Percentiles rank a stretch among this genome's conserved stretches.
Conservation (phyloP, 2,329 filamentous ascomycete genomes). For the Gremmenia infestans region DNA sequence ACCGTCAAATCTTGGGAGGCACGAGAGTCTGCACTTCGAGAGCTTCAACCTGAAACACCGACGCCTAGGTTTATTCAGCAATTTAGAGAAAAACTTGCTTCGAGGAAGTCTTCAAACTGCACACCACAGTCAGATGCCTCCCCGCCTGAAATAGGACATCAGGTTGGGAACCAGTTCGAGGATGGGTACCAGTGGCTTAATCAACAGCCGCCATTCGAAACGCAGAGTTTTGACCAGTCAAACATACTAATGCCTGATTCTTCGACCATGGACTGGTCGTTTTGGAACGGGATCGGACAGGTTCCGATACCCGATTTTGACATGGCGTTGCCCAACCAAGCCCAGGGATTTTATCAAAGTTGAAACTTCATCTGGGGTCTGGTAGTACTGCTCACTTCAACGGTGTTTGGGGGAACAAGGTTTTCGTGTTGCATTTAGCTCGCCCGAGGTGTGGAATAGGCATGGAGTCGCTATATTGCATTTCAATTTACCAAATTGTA, state of each 20-base stretch:
- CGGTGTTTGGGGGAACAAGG: no score
- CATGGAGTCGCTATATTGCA: no score
- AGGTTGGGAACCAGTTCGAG: neutral
- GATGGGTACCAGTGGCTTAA: constrained; percentile 6
- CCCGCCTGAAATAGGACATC: neutral
- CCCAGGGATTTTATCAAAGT: neutral
- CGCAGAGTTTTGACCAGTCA: neutral
- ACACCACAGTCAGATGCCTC: neutral
- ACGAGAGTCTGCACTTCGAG: constrained; percentile 10
- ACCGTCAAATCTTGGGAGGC: constrained; percentile 25
- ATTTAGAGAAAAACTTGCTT: neutral
- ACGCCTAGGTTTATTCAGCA: constrained; percentile 5
- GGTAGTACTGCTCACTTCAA: no score
- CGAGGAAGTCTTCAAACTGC: neutral
- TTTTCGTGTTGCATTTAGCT: no score
- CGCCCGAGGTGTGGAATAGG: no score
- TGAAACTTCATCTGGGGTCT: no score
- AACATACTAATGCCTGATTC: constrained; percentile 4
- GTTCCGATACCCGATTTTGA: neutral
- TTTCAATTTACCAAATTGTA: no score
- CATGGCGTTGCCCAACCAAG: neutral
- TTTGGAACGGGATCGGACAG: constrained; percentile 15
- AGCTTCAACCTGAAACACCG: neutral
- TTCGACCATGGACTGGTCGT: constrained; percentile 11
- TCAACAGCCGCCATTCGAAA: constrained; percentile 2